Base-by-base conservation (phyloP, 441 rosid species). In the Populus hybrid region DNA sequence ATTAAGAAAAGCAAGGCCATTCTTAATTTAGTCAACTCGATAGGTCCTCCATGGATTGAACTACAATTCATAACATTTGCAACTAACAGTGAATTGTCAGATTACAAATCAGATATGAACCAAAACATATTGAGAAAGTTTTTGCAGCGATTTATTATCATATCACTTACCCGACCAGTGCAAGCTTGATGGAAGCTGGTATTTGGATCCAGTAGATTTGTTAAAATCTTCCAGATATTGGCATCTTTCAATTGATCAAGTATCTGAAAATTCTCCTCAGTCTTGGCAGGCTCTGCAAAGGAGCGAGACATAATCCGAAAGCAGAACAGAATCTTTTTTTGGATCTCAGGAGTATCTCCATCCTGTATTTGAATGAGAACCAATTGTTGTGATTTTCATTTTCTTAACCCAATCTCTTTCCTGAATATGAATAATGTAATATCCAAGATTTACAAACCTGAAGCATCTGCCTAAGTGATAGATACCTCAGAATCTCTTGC, bases 161-260 rank as follows among this genome's bases (percentile, higher is more conserved):
- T 74, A 74, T 54, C 77, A 75, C 92, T 88, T 86, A 95, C 99
- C 98, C 93, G 95, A 82, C 83, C 72, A 82, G 67, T 81, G 78
- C 81, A 88, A 72, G 95, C 91, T 80, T 90, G 93, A 67, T 76
- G 82, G 77, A 91, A 89, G 88, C 91, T 83, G 73, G 93, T 87
- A 78, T 89, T 88, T 77, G 95, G 90, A 91, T 94, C 98, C 38
- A 95, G 90, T 66, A 97, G 83, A 85, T 77, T 84, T 26, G 83
- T 78, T 82, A 97, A 83, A 76, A 94, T 93, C 89, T 91, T 95
- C 99, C 99, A 95, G 77, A 95, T 86, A 82, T 93, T 95, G 81
- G 88, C 83, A 89, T 95, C 99, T 87, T 95, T 94, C 87, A 97
- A 84, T 82, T 95, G 98, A 85, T 97, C 98, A 83, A 97, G 97